A percentile compares a stretch with the other conserved stretches of the same genome.
Evolutionary conservation across 345 rosid species (phyloP).

Genomic region (Euphorbia peplus): DNA sequence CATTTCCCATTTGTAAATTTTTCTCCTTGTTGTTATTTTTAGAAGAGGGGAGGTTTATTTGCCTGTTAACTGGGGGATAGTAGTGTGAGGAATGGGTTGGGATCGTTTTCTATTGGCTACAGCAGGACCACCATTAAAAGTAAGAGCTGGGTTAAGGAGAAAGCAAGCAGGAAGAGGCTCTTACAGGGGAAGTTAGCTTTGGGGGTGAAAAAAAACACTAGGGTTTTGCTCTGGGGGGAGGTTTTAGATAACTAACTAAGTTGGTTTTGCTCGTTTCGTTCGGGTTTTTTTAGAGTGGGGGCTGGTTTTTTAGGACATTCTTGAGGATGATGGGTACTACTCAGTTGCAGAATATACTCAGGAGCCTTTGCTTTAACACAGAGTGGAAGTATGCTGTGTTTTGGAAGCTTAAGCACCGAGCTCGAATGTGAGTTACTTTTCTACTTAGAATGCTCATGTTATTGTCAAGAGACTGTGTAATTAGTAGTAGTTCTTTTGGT

Average conservation of each 20-base stretch:
- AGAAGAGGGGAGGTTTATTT: conserved; percentile 6
- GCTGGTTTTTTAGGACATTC: conserved; percentile 16
- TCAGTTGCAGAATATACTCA: conserved; percentile 53
- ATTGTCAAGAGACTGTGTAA: neutral
- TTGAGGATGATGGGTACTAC: conserved; percentile 48
- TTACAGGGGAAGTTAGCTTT: conserved; percentile 82
- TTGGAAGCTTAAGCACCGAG: conserved; percentile 79
- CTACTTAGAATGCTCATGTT: neutral
- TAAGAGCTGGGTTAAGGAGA: conserved; percentile 78
- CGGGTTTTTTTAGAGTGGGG: conserved; percentile 23
- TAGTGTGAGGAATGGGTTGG: conserved; percentile 66
- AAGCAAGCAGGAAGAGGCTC: conserved; percentile 98
- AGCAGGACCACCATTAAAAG: conserved; percentile 82
- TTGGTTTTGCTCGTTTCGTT: conserved; percentile 9
- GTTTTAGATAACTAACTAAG: conserved; percentile 17
- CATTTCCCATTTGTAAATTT: conserved; percentile 12
- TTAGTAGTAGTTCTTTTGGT: neutral
- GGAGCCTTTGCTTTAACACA: conserved; percentile 69
- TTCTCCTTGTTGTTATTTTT: neutral
- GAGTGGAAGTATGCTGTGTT: conserved; percentile 84
- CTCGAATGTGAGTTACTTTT: conserved; percentile 58
- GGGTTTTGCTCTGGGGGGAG: conserved; percentile 12
- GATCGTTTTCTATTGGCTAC: conserved; percentile 69
- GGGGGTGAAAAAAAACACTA: conserved; percentile 16
- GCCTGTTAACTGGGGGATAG: conserved; percentile 16